phyloP scores from a whole-genome alignment of 2,329 filamentous ascomycete genomes.

The Colletotrichum echinochloae region DNA sequence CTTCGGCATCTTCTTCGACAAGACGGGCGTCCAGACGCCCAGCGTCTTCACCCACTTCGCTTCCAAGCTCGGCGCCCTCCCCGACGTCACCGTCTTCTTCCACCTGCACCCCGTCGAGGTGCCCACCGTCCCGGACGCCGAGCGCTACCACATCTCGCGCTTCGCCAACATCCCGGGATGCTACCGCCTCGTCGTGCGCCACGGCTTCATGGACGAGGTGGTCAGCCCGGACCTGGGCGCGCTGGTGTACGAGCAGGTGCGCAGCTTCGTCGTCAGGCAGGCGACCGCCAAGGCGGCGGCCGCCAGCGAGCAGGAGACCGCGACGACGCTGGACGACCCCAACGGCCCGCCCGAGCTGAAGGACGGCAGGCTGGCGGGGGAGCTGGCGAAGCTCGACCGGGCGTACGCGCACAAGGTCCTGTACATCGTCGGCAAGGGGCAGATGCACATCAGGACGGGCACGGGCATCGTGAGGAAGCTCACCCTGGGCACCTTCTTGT shows the following conservation, averaged over 20 bases:
- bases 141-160: constrained; percentile 61
- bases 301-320: constrained; percentile 36
- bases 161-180: constrained; percentile 67
- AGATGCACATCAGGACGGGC: constrained; percentile 62
- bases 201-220: constrained; percentile 80
- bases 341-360: constrained; percentile 43
- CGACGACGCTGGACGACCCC: constrained; percentile 23
- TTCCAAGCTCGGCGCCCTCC: constrained; percentile 74
- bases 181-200: constrained; percentile 76
- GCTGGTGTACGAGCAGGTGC: constrained; percentile 67
- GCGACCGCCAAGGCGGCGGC: constrained; percentile 44
- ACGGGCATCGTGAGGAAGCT: constrained; percentile 58
- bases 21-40: constrained; percentile 74
- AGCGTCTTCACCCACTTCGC: constrained; percentile 80
- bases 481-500: constrained; percentile 69
- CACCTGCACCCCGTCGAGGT: constrained; percentile 74
- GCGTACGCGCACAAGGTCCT: constrained; percentile 63
- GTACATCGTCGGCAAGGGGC: constrained; percentile 72
- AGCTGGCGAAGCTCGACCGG: constrained; percentile 58
- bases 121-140: constrained; percentile 63
- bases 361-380: constrained; percentile 47
- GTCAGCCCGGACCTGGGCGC: constrained; percentile 72
- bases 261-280: constrained; percentile 61
- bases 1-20: constrained; percentile 83
- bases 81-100: constrained; percentile 79